A percentile compares a stretch with the other conserved stretches of the same genome.
Evolutionary conservation across 2,329 filamentous ascomycete species (phyloP).

Genomic region (Incumbomyces lentus): DNA sequence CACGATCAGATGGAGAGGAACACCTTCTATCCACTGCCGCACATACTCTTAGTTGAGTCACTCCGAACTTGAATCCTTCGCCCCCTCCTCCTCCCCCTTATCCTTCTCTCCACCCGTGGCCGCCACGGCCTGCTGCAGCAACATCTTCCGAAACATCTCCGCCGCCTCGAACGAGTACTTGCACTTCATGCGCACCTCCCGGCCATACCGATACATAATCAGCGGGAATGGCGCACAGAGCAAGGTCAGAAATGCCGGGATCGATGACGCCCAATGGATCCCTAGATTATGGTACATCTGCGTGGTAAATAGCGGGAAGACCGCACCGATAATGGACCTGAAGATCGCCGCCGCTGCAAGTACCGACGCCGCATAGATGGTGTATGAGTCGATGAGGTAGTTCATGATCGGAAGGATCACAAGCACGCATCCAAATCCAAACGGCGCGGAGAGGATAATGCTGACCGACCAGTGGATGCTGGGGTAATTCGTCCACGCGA

Average conservation of each 20-base stretch:
- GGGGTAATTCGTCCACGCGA: constrained; percentile 46
- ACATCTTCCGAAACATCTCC: too few relatives aligned
- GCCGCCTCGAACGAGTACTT: too few relatives aligned
- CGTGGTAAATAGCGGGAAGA: constrained; percentile 38
- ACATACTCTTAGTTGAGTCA: too few relatives aligned
- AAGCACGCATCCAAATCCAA: constrained; percentile 31
- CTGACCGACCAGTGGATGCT: constrained; percentile 27
- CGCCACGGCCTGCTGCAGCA: too few relatives aligned
- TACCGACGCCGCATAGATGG: constrained; percentile 33
- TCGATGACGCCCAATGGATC: constrained; percentile 37
- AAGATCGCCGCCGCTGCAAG: constrained; percentile 37
- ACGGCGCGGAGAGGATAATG: constrained; percentile 28
- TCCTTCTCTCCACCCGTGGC: too few relatives aligned
- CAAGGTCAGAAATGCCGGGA: constrained; percentile 37
- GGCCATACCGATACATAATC: constrained; percentile 18
- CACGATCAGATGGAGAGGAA: constrained; percentile 24
- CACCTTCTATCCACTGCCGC: too few relatives aligned
- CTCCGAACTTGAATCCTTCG: too few relatives aligned
- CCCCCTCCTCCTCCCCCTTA: too few relatives aligned
- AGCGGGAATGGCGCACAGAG: constrained; percentile 34
- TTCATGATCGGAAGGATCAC: constrained; percentile 31
- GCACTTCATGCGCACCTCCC: too few relatives aligned
- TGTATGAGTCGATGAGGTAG: constrained; percentile 35
- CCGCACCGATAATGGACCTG: constrained; percentile 36
- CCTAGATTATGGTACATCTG: constrained; percentile 36